phyloP scores from a whole-genome alignment of 2,329 filamentous ascomycete genomes.

The Davidsoniella neocaledoniae region DNA sequence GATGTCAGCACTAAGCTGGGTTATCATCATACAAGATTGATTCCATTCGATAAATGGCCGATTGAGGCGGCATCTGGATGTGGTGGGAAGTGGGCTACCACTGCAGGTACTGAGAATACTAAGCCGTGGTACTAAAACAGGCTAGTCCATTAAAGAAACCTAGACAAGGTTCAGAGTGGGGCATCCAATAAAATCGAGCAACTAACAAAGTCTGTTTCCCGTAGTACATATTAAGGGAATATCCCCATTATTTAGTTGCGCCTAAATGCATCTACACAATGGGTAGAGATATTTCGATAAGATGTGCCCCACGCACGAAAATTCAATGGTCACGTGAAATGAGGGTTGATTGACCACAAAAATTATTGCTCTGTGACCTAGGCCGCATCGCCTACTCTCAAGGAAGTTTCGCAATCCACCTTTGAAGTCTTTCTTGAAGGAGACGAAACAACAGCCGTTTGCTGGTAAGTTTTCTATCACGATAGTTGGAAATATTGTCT shows the following conservation, averaged over 20 bases:
- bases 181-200: conserved; percentile 4
- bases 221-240: background rate
- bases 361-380: conserved; percentile 12
- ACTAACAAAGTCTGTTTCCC: too few species aligned
- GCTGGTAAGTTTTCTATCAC: conserved; percentile 11
- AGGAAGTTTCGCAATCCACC: conserved; percentile 13
- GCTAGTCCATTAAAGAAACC: background rate
- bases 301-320: conserved; percentile 8
- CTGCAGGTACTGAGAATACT: too few species aligned
- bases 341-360: conserved; percentile 13
- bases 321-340: conserved; percentile 8
- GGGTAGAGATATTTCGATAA: background rate
- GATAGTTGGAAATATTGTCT: conserved; percentile 5
- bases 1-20: too few species aligned
- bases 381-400: conserved; percentile 13
- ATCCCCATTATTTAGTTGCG: conserved; percentile 3
- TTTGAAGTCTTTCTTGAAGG: conserved; percentile 13
- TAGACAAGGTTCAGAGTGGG: conserved; percentile 1
- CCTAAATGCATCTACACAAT: background rate
- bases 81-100: too few species aligned
- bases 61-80: too few species aligned
- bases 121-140: too few species aligned
- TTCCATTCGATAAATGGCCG: too few species aligned
- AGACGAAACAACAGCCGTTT: conserved; percentile 13
- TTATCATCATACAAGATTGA: too few species aligned